A percentile compares a stretch with the other conserved stretches of the same genome.
Conservation (phyloP, 202 grass and related monocot species). For the Schoenoplectus triqueter region DNA sequence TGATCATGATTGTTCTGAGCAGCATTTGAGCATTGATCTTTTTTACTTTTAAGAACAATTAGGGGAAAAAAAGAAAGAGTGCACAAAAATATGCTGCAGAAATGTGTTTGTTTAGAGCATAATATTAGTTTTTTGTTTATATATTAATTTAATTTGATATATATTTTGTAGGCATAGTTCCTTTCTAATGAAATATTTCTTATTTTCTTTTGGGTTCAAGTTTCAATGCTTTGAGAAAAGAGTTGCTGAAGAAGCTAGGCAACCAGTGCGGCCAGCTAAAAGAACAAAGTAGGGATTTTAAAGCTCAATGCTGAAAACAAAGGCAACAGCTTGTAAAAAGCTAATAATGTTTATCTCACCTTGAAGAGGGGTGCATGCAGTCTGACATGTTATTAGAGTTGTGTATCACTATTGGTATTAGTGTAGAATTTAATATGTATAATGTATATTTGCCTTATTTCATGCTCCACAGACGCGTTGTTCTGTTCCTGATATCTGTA, state of each 20-base stretch:
- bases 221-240: constrained; percentile 60
- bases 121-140: background rate
- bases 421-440: background rate
- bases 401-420: background rate
- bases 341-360: background rate
- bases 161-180: background rate
- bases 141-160: background rate
- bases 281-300: constrained; percentile 62
- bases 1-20: background rate
- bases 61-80: background rate
- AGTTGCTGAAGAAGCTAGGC: constrained; percentile 50
- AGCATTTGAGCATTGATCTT: background rate
- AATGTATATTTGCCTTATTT: background rate
- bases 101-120: background rate
- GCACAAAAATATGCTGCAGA: background rate
- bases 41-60: constrained; percentile 2
- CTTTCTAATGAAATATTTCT: background rate
- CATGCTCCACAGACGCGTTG: background rate
- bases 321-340: background rate
- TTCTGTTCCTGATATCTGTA: too few relatives aligned
- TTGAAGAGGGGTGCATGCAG: constrained; percentile 8
- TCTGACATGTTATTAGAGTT: constrained; percentile 20
- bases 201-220: constrained; percentile 37
- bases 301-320: background rate
- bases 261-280: constrained; percentile 48